phyloP scores from a whole-genome alignment of 2,329 filamentous ascomycete species.

The Trichoderma breve region DNA sequence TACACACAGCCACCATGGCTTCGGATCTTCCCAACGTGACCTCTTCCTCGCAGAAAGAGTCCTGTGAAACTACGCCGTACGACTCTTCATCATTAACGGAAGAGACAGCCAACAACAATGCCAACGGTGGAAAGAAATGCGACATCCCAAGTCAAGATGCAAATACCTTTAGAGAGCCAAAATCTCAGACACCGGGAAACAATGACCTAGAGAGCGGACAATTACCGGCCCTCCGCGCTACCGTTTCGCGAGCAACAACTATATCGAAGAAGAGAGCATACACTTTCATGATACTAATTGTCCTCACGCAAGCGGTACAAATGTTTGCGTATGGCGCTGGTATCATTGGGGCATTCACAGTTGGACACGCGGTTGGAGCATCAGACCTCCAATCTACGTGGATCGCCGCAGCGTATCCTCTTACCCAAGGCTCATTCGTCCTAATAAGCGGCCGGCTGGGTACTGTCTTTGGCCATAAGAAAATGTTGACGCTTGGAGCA shows the following conservation, averaged over 20 bases:
- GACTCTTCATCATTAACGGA: background rate
- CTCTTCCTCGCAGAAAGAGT: background rate
- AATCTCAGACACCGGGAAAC: background rate
- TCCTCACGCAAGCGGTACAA: background rate
- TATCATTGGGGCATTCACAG: background rate
- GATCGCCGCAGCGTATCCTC: background rate
- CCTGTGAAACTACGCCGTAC: background rate
- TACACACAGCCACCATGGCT: background rate
- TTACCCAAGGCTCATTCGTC: background rate
- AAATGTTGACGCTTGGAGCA: background rate
- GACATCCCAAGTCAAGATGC: background rate
- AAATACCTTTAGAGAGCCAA: background rate
- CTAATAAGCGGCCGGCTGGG: background rate
- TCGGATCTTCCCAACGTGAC: background rate
- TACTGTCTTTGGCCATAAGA: slow-evolving; percentile 1
- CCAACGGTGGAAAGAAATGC: background rate
- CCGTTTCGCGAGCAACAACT: background rate
- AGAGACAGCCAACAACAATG: background rate
- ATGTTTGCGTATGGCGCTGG: background rate
- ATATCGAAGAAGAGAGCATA: background rate
- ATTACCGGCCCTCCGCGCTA: background rate
- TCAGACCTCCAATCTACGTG: background rate
- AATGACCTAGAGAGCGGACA: background rate
- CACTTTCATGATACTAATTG: background rate
- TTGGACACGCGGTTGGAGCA: background rate